A percentile compares a stretch with the other conserved stretches of the same genome.
Conservation (phyloP, 1,284 basidiomycete species). For the Laetiporus sulphureus region DNA sequence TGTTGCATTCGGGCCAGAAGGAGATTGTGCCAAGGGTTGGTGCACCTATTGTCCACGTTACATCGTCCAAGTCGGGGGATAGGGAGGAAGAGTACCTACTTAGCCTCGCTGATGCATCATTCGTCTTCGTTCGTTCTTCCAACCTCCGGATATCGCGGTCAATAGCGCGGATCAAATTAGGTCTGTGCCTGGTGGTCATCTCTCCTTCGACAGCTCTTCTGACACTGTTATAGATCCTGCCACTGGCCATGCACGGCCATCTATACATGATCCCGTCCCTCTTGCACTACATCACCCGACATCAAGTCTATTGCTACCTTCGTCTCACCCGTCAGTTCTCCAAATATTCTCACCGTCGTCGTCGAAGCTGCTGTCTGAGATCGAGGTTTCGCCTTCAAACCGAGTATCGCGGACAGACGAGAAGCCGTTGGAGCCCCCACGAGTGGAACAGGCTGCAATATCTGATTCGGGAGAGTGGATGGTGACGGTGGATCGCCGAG, state of each 20-base stretch:
- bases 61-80: slow-evolving; percentile 38
- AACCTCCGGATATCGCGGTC: slow-evolving; percentile 69
- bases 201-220: background rate
- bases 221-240: slow-evolving; percentile 35
- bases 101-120: slow-evolving; percentile 78
- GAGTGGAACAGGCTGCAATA: slow-evolving; percentile 69
- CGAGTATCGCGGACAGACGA: slow-evolving; percentile 83
- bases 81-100: slow-evolving; percentile 86
- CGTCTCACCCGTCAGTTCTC: slow-evolving; percentile 91
- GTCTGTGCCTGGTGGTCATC: slow-evolving; percentile 33
- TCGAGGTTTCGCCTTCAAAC: slow-evolving; percentile 93
- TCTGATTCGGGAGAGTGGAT: slow-evolving; percentile 81
- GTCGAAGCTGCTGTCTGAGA: slow-evolving; percentile 74
- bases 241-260: slow-evolving; percentile 32
- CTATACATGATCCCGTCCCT: slow-evolving; percentile 42
- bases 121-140: slow-evolving; percentile 72
- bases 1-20: slow-evolving; percentile 77
- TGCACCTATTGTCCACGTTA: slow-evolving; percentile 75
- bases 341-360: slow-evolving; percentile 83
- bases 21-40: slow-evolving; percentile 94
- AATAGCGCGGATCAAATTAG: slow-evolving; percentile 76
- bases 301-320: slow-evolving; percentile 80
- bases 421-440: slow-evolving; percentile 69
- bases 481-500: slow-evolving; percentile 83
- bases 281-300: slow-evolving; percentile 69